Evolutionary conservation across 352 stramenopile genomes (phyloP).

Genomic region (Phytophthora tubulina): DNA sequence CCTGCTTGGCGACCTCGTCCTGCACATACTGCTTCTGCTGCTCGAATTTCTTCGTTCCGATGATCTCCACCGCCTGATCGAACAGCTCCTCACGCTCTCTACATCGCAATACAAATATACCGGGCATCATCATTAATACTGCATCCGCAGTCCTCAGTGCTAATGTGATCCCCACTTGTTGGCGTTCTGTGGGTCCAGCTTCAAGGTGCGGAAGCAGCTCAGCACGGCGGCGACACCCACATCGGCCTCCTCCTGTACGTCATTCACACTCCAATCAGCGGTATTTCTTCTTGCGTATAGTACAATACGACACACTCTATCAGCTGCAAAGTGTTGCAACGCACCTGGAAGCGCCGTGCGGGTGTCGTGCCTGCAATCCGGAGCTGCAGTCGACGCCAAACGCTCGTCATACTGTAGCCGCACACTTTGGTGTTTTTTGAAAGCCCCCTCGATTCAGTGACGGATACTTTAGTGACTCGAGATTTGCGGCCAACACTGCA

Average conservation of each 20-base stretch:
- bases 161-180: slow-evolving; percentile 45
- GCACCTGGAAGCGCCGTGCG: slow-evolving; percentile 84
- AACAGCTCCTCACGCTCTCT: slow-evolving; percentile 83
- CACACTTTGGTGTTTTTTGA: background rate
- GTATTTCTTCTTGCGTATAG: background rate
- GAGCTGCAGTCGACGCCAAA: slow-evolving; percentile 82
- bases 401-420: slow-evolving; percentile 57
- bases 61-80: slow-evolving; percentile 70
- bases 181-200: slow-evolving; percentile 53
- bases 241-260: slow-evolving; percentile 78
- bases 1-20: slow-evolving; percentile 66
- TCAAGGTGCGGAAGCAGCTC: slow-evolving; percentile 79
- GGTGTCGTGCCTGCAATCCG: slow-evolving; percentile 81
- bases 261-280: slow-evolving; percentile 10
- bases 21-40: slow-evolving; percentile 85
- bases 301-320: background rate
- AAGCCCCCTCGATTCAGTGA: slow-evolving; percentile 14
- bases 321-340: background rate
- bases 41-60: slow-evolving; percentile 85
- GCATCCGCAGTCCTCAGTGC: background rate
- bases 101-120: background rate
- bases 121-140: background rate
- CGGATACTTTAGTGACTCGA: slow-evolving; percentile 13
- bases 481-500: slow-evolving; percentile 22
- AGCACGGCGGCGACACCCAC: slow-evolving; percentile 82